phyloP scores from a whole-genome alignment of 192 early-diverging fungal genomes.

The Diversispora epigaea region DNA sequence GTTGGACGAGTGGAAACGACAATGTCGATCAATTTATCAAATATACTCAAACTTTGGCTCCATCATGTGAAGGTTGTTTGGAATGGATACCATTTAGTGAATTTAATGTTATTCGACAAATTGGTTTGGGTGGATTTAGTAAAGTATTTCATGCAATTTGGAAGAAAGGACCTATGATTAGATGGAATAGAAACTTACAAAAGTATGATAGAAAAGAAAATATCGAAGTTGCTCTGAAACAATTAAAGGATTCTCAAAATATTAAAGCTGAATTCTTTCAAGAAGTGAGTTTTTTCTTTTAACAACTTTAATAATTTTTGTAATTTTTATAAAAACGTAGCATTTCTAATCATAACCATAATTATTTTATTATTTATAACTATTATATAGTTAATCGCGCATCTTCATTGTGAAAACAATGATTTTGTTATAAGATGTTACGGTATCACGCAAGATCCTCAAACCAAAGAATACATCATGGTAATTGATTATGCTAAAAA shows the following conservation, averaged over 20 bases:
- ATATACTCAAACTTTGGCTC: neutral
- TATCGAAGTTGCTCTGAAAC: neutral
- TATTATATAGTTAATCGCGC: neutral
- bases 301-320: too few species aligned
- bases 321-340: neutral
- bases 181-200: neutral
- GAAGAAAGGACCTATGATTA: neutral
- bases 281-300: neutral
- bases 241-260: neutral
- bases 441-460: conserved; percentile 3
- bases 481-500: conserved; percentile 41
- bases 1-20: neutral
- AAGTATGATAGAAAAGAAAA: neutral
- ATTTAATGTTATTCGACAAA: neutral
- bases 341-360: neutral
- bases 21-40: neutral
- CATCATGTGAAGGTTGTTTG: neutral
- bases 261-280: neutral
- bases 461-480: conserved; percentile 23
- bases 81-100: conserved; percentile 15
- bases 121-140: neutral
- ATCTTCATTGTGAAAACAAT: neutral
- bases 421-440: neutral
- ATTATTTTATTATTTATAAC: neutral
- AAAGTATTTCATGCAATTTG: conserved; percentile 1